Percentiles rank a stretch among this genome's conserved stretches.
These are phyloP conservation scores for Nemania abortiva DNA, from an alignment of 2,329 filamentous ascomycete species.

Conservation along the genomic window DNA sequence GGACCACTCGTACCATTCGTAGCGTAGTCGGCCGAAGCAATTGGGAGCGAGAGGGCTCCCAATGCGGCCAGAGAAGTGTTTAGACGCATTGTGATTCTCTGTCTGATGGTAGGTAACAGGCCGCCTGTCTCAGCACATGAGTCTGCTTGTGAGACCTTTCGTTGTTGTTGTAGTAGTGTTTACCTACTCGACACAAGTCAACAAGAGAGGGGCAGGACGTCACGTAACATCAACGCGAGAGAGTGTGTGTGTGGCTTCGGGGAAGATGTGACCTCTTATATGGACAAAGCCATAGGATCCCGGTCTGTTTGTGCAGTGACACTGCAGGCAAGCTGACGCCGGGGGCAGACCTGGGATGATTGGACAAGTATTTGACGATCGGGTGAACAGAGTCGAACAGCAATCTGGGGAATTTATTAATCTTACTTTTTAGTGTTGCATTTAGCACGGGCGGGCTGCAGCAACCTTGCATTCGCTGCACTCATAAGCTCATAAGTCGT, in stretches of 20 bases:
- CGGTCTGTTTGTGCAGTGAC: constrained; percentile 10
- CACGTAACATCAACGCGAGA: constrained; percentile 24
- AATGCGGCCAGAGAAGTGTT: constrained; percentile 46
- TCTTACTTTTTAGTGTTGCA: constrained; percentile 43
- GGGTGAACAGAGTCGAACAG: constrained; percentile 28
- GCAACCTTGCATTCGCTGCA: constrained; percentile 25
- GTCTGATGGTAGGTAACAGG: background rate
- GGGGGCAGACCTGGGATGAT: constrained; percentile 33
- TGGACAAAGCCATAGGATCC: constrained; percentile 19
- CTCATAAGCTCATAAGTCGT: background rate
- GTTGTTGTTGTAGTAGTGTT: background rate
- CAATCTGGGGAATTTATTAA: constrained; percentile 43
- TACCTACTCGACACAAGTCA: constrained; percentile 25
- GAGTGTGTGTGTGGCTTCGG: constrained; percentile 12
- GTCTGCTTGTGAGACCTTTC: constrained; percentile 8
- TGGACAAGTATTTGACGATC: constrained; percentile 13
- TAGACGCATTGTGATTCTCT: constrained; percentile 46
- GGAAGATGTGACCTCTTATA: constrained; percentile 44
- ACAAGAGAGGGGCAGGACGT: constrained; percentile 35
- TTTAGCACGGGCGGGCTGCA: constrained; percentile 27
- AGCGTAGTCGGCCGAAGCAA: constrained; percentile 47
- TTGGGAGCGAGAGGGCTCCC: constrained; percentile 51
- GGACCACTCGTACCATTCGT: constrained; percentile 54
- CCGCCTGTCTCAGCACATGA: constrained; percentile 4
- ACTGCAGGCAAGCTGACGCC: constrained; percentile 11